A percentile compares a stretch with the other conserved stretches of the same genome.
Conservation (phyloP, 23 red algal species). For the Gracilaria domingensis region DNA sequence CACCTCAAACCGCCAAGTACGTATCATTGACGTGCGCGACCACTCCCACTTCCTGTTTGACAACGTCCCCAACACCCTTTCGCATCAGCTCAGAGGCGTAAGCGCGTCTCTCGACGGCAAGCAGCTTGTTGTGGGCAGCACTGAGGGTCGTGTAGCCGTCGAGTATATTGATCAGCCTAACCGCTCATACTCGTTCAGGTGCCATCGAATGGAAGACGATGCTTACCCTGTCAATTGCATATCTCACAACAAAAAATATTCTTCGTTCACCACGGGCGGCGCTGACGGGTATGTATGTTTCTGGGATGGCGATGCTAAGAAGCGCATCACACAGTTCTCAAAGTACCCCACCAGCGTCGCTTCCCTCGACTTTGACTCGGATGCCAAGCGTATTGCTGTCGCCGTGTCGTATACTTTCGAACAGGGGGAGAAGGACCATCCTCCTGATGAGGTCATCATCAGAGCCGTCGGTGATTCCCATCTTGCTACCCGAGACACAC, state of each 20-base stretch:
- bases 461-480: slow-evolving; percentile 50
- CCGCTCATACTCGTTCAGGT: slow-evolving; percentile 90
- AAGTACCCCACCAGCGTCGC: slow-evolving; percentile 64
- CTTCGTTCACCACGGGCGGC: slow-evolving; percentile 85
- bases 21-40: slow-evolving; percentile 44
- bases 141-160: slow-evolving; percentile 92
- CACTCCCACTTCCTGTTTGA: slow-evolving; percentile 42
- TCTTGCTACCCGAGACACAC: slow-evolving; percentile 52
- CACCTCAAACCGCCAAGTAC: slow-evolving; percentile 46
- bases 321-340: slow-evolving; percentile 80
- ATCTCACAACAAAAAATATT: slow-evolving; percentile 74
- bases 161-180: slow-evolving; percentile 79
- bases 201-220: slow-evolving; percentile 80
- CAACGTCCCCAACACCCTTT: slow-evolving; percentile 48
- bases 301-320: slow-evolving; percentile 95
- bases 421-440: slow-evolving; percentile 79
- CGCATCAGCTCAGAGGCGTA: slow-evolving; percentile 87
- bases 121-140: slow-evolving; percentile 83
- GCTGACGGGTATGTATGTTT: slow-evolving; percentile 82
- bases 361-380: slow-evolving; percentile 51
- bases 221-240: slow-evolving; percentile 85
- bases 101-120: slow-evolving; percentile 67
- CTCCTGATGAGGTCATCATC: slow-evolving; percentile 68
- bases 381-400: slow-evolving; percentile 52
- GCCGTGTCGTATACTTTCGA: slow-evolving; percentile 81